Percentiles rank a stretch among this genome's conserved stretches.
Conservation (phyloP, 495 filamentous ascomycete genomes). For the Aspergillus cavernicola region DNA sequence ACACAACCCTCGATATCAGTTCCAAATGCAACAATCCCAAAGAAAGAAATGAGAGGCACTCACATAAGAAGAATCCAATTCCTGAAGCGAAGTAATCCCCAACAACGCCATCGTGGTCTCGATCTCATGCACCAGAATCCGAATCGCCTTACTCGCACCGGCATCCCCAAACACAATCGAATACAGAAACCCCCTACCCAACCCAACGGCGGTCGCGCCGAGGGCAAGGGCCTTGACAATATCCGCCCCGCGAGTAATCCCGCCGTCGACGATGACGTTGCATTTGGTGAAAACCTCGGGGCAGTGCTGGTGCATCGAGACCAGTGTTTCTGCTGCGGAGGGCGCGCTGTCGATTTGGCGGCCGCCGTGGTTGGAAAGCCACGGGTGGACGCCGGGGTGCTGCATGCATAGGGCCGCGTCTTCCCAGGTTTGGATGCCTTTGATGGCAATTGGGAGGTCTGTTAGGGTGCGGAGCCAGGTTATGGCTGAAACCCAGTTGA, state of each 20-base stretch:
- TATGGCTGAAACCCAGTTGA: too few relatives aligned
- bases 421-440: constrained; percentile 86
- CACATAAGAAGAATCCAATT: too few relatives aligned
- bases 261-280: constrained; percentile 10
- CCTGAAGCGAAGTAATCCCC: too few relatives aligned
- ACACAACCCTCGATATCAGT: too few relatives aligned
- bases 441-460: constrained; percentile 82
- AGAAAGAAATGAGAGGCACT: too few relatives aligned
- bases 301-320: neutral
- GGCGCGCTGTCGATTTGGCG: neutral
- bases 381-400: constrained; percentile 19
- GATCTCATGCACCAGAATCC: too few relatives aligned
- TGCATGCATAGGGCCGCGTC: constrained; percentile 59
- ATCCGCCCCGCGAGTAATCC: constrained; percentile 7
- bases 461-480: too few relatives aligned
- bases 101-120: too few relatives aligned
- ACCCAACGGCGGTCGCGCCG: neutral
- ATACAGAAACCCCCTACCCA: constrained; percentile 16
- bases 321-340: neutral
- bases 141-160: too few relatives aligned
- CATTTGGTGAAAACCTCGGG: neutral
- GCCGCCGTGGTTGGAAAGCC: constrained; percentile 15
- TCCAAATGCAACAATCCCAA: too few relatives aligned
- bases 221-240: constrained; percentile 12
- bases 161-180: too few relatives aligned